A percentile compares a stretch with the other conserved stretches of the same genome.
Evolutionary conservation across 2,329 filamentous ascomycete genomes (phyloP).

Genomic region (Fusarium proliferatum): DNA sequence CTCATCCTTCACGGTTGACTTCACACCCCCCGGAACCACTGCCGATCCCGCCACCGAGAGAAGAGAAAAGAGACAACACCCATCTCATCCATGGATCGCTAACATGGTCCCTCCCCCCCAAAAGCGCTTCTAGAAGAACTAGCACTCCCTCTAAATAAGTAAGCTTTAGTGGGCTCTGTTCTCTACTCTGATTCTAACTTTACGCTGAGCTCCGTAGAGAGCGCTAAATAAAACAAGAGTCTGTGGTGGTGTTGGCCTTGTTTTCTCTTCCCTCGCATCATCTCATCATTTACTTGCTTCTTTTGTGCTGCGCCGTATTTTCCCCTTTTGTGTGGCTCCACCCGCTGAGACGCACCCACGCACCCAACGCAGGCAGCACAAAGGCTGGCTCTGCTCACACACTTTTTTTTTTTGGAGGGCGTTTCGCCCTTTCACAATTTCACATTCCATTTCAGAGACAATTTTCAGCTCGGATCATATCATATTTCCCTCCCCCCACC

Average conservation of each 20-base stretch:
- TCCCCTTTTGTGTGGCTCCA: constrained; percentile 17
- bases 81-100: background rate
- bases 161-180: background rate
- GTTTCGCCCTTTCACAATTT: constrained; percentile 22
- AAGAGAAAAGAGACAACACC: constrained; percentile 40
- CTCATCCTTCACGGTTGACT: background rate
- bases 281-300: background rate
- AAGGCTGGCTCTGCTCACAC: background rate
- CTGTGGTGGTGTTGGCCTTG: constrained; percentile 6
- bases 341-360: background rate
- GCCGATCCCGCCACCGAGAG: constrained; percentile 9
- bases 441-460: constrained; percentile 4
- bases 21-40: background rate
- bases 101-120: background rate
- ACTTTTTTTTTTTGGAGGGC: background rate
- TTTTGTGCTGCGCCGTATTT: constrained; percentile 6
- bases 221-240: background rate
- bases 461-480: background rate
- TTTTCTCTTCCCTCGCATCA: constrained; percentile 32
- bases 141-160: background rate
- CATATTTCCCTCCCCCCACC: background rate
- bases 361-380: background rate
- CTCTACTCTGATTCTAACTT: background rate
- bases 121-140: constrained; percentile 20
- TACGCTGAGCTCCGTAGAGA: background rate